Conservation (phyloP, 371 early-diverging fungal species). For the Mucor ambiguus region DNA sequence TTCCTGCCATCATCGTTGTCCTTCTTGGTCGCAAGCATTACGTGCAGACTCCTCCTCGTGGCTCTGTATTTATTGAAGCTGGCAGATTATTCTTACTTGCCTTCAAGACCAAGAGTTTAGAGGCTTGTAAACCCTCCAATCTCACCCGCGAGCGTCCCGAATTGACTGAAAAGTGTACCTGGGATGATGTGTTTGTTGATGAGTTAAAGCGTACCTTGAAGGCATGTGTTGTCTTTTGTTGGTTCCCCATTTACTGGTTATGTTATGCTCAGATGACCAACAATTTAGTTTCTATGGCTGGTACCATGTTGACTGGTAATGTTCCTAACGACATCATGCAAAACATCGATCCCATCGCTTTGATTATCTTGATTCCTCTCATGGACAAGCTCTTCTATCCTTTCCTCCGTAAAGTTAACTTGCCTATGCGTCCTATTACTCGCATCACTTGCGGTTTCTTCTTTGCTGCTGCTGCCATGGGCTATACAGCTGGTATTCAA, state of each 20-base stretch:
- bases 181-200: constrained; percentile 78
- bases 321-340: constrained; percentile 68
- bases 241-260: constrained; percentile 81
- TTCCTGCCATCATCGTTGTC: constrained; percentile 62
- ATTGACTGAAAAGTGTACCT: constrained; percentile 38
- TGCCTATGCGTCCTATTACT: constrained; percentile 67
- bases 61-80: constrained; percentile 55
- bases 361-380: constrained; percentile 73
- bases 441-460: constrained; percentile 77
- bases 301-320: constrained; percentile 68
- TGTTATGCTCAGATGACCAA: constrained; percentile 76
- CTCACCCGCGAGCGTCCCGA: constrained; percentile 39
- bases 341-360: constrained; percentile 64
- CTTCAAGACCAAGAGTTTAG: constrained; percentile 35
- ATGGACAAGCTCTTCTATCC: constrained; percentile 75
- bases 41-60: constrained; percentile 63
- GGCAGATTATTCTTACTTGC: constrained; percentile 23
- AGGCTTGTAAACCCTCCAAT: constrained; percentile 42
- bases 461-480: constrained; percentile 66
- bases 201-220: constrained; percentile 66
- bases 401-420: constrained; percentile 58
- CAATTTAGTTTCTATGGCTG: constrained; percentile 75
- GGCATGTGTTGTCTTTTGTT: constrained; percentile 73
- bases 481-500: constrained; percentile 73
- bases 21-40: constrained; percentile 61